These are phyloP conservation scores for Fraxinus anomala DNA, from an alignment of 257 asterid species.

Conservation along the genomic window DNA sequence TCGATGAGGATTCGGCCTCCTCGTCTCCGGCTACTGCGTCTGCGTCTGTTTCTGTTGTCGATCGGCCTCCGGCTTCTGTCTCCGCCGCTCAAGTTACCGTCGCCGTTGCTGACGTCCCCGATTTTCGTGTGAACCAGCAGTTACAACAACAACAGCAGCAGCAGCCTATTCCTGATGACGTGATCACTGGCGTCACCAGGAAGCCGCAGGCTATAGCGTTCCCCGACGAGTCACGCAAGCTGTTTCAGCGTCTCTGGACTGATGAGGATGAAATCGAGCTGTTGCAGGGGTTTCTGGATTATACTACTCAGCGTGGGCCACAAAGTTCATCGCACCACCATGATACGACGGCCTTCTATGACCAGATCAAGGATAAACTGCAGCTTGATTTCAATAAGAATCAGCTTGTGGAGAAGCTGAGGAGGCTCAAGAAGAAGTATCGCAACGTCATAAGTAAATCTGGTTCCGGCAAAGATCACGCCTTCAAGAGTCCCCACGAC, in stretches of 20 bases:
- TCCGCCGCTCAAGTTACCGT: conserved; percentile 52
- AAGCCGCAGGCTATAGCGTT: conserved; percentile 45
- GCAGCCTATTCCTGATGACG: conserved; percentile 23
- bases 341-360: conserved; percentile 89
- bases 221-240: conserved; percentile 75
- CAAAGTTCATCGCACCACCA: conserved; percentile 71
- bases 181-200: conserved; percentile 28
- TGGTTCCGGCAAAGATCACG: conserved; percentile 71
- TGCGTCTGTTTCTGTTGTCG: conserved; percentile 16
- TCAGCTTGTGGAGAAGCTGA: conserved; percentile 92
- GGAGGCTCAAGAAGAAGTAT: conserved; percentile 86
- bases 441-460: conserved; percentile 64
- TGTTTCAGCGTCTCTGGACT: conserved; percentile 91
- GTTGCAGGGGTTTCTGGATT: conserved; percentile 77
- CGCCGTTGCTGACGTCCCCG: conserved; percentile 56
- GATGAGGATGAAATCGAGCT: conserved; percentile 96
- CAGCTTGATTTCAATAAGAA: conserved; percentile 94
- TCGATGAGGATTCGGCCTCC: conserved; percentile 69
- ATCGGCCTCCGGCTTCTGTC: conserved; percentile 38
- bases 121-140: conserved; percentile 33
- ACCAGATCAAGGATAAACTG: conserved; percentile 77
- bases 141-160: conserved; percentile 16
- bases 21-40: conserved; percentile 48
- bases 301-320: conserved; percentile 67
- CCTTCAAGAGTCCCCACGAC: conserved; percentile 83